phyloP scores from a whole-genome alignment of 2,329 filamentous ascomycete species.

The Colletotrichum incanum region DNA sequence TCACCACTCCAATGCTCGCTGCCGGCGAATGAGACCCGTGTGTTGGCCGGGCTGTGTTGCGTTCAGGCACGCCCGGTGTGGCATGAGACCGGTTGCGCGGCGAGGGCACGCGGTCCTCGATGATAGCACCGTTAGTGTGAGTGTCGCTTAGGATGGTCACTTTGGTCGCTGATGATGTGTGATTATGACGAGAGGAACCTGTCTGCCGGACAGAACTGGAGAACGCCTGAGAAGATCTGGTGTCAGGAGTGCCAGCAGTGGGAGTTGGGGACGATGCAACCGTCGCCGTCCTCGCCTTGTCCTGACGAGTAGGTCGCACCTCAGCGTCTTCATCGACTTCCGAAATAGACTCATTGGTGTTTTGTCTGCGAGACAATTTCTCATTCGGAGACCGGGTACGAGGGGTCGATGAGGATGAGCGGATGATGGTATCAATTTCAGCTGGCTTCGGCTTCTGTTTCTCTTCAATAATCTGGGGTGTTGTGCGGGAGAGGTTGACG shows the following conservation, averaged over 20 bases:
- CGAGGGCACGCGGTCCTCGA: constrained; percentile 53
- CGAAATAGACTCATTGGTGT: constrained; percentile 56
- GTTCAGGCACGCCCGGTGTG: constrained; percentile 41
- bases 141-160: constrained; percentile 53
- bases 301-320: constrained; percentile 35
- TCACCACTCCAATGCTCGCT: constrained; percentile 56
- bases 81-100: constrained; percentile 48
- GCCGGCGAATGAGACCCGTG: constrained; percentile 40
- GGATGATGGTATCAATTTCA: constrained; percentile 42
- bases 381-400: constrained; percentile 53
- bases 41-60: constrained; percentile 42
- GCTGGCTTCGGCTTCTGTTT: constrained; percentile 47
- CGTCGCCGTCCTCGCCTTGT: constrained; percentile 21
- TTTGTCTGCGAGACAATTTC: constrained; percentile 49
- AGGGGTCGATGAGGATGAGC: constrained; percentile 40
- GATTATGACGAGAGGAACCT: constrained; percentile 45
- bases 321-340: constrained; percentile 59
- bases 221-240: constrained; percentile 44
- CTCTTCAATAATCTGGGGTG: constrained; percentile 60
- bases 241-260: constrained; percentile 31
- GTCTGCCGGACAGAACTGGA: constrained; percentile 43
- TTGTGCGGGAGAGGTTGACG: constrained; percentile 54
- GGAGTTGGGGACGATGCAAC: constrained; percentile 27
- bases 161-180: constrained; percentile 51
- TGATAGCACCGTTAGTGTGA: constrained; percentile 50